Evolutionary conservation across 2,329 filamentous ascomycete species (phyloP).

Genomic region (Sarocladium kiliense): DNA sequence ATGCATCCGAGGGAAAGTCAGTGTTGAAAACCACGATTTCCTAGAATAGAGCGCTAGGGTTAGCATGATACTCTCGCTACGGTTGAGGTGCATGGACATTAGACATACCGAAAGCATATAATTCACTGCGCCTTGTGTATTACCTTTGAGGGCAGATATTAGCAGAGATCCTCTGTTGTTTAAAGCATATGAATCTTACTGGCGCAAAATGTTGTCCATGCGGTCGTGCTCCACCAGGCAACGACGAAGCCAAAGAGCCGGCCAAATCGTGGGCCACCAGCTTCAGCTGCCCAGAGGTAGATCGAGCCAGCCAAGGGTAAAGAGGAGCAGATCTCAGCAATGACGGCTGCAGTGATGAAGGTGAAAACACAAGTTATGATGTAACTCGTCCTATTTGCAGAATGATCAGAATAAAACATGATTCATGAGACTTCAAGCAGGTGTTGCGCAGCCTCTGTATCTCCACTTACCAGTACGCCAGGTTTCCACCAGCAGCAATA

Average conservation of each 20-base stretch:
- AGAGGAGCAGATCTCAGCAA: conserved; percentile 56
- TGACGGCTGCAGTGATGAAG: conserved; percentile 54
- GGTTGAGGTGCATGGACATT: background rate
- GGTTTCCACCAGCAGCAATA: conserved; percentile 54
- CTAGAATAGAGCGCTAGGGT: conserved; percentile 20
- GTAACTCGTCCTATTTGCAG: conserved; percentile 48
- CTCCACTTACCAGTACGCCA: conserved; percentile 60
- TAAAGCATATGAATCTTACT: conserved; percentile 24
- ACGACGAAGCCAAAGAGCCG: conserved; percentile 54
- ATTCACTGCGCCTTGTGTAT: conserved; percentile 45
- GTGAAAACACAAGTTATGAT: conserved; percentile 55
- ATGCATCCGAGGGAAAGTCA: conserved; percentile 47
- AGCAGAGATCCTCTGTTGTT: background rate
- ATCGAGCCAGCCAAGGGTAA: conserved; percentile 54
- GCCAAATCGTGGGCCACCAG: conserved; percentile 50
- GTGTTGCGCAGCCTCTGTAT: too few relatives aligned
- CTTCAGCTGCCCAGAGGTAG: conserved; percentile 57
- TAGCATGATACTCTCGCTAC: background rate
- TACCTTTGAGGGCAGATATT: conserved; percentile 23
- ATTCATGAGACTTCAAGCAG: too few relatives aligned
- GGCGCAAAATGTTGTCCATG: conserved; percentile 55
- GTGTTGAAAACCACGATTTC: conserved; percentile 54
- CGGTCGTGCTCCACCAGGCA: conserved; percentile 60
- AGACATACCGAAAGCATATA: conserved; percentile 44
- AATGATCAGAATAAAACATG: too few relatives aligned